Base-by-base conservation (phyloP, 345 rosid species). In the Aquilaria yunnanensis region DNA sequence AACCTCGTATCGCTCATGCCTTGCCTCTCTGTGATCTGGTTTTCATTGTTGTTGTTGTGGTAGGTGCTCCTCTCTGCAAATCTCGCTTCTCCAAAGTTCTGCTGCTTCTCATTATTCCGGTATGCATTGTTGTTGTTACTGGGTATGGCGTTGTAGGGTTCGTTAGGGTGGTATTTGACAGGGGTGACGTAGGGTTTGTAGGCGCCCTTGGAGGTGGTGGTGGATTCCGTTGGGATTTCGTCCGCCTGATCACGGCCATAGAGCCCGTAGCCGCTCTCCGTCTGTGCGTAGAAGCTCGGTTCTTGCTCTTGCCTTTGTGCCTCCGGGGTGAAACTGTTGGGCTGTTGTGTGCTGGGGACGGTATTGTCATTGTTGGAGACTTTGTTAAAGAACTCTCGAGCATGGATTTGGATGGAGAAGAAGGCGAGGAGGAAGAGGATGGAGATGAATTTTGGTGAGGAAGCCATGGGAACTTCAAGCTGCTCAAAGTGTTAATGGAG, bases 1-100 rank as follows among this genome's bases (percentile, higher is more conserved):
- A 63, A 79, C 32, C 83, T 71, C 10, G 83, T 79, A 59, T 79
- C 80, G 33, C 83, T 79, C 80, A 76, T 70, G 23, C 80, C 80
- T 71, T 71, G 74, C 65, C 69, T 76, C 68, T 37, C 43, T 37
- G 43, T 75, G 75, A 23, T 62, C 37, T 23, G 23, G 1, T 70
- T 67, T 54, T 70, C 67, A 62, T 61, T 64, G 55, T 75, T 67
- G 59, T 70, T 67, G 16, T 61, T 70, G 67, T 54, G 66, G 65
- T 62, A 11, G 43, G 43, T 37, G 14, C 47, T 14, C 31, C 29
- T 32, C 5, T 56, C 60, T 12, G 45, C 9, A 3, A 54, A 29
- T 4, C 56, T 54, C 3, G 56, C 55, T 3, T 69, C 14, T 53
- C 45, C 57, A 12, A 68, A 51, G 45, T 37, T 66, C 41, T 70